Conservation (phyloP, 176 grass and related monocot genomes). For the Aegilops bicornis region DNA sequence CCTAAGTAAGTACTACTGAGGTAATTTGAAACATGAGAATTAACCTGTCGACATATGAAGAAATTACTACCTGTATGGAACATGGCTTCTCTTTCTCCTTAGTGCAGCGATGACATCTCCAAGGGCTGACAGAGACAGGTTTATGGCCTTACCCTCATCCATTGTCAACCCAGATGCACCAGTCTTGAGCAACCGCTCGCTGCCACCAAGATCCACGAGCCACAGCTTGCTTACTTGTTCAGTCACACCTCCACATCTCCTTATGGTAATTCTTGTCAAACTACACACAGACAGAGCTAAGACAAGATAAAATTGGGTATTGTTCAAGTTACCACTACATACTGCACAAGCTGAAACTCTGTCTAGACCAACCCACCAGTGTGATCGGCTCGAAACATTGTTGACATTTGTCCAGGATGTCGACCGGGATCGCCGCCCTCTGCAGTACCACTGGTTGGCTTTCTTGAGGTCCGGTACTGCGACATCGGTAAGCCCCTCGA, state of each 20-base stretch:
- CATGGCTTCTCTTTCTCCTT: constrained; percentile 67
- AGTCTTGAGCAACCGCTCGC: constrained; percentile 86
- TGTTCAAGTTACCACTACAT: constrained; percentile 6
- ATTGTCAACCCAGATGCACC: constrained; percentile 85
- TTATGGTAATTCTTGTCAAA: constrained; percentile 95
- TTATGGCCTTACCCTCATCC: constrained; percentile 95
- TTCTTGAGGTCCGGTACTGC: constrained; percentile 58
- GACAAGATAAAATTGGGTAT: constrained; percentile 65
- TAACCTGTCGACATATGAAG: neutral
- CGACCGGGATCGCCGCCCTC: constrained; percentile 59
- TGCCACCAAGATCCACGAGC: constrained; percentile 91
- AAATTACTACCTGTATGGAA: constrained; percentile 73
- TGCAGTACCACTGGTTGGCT: constrained; percentile 77
- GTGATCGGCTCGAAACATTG: constrained; percentile 84
- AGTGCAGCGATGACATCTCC: constrained; percentile 93
- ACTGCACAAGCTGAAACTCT: constrained; percentile 18
- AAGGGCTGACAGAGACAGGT: constrained; percentile 90
- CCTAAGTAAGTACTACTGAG: neutral
- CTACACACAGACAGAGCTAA: constrained; percentile 75
- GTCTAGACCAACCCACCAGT: constrained; percentile 65
- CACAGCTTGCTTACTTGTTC: constrained; percentile 77
- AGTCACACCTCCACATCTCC: constrained; percentile 24
- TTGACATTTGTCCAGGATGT: constrained; percentile 94
- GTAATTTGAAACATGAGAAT: neutral
- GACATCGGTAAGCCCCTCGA: constrained; percentile 75